Percentiles rank a stretch among this genome's conserved stretches.
phyloP scores from a whole-genome alignment of 2,329 filamentous ascomycete species.

The Ophiostoma triangulosporum region DNA sequence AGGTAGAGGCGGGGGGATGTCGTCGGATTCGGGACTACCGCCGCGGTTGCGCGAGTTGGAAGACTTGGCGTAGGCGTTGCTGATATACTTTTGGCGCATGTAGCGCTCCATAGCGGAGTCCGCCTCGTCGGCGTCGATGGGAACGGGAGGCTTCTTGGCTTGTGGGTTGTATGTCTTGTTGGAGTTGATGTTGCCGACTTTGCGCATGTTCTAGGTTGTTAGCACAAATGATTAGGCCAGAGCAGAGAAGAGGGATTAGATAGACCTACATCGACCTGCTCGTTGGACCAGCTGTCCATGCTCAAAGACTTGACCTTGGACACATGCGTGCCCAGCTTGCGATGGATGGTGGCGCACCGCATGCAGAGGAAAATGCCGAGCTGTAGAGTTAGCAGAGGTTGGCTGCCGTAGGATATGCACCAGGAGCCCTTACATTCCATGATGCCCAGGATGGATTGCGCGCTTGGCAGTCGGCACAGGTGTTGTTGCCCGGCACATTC shows the following conservation, averaged over 20 bases:
- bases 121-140: slow-evolving; percentile 81
- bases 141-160: slow-evolving; percentile 69
- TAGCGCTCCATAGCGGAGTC: slow-evolving; percentile 92
- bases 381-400: slow-evolving; percentile 28
- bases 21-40: slow-evolving; percentile 38
- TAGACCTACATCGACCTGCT: slow-evolving; percentile 78
- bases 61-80: slow-evolving; percentile 21
- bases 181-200: slow-evolving; percentile 70
- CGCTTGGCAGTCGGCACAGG: slow-evolving; percentile 84
- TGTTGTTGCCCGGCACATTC: slow-evolving; percentile 71
- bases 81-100: slow-evolving; percentile 87
- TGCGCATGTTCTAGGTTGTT: slow-evolving; percentile 68
- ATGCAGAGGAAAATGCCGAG: slow-evolving; percentile 94
- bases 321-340: slow-evolving; percentile 93
- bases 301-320: slow-evolving; percentile 98
- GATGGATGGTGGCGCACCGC: slow-evolving; percentile 89
- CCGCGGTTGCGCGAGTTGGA: slow-evolving; percentile 24
- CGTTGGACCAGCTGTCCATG: slow-evolving; percentile 94
- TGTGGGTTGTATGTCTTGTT: slow-evolving; percentile 85
- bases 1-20: slow-evolving; percentile 47
- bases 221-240: not conserved
- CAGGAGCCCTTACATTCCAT: slow-evolving; percentile 55
- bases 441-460: slow-evolving; percentile 94
- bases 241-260: not conserved
- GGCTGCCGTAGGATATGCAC: not conserved